A percentile compares a stretch with the other conserved stretches of the same genome.
These are phyloP conservation scores for Fraxinus velutina DNA, from an alignment of 305 asterid genomes.

Conservation along the genomic window DNA sequence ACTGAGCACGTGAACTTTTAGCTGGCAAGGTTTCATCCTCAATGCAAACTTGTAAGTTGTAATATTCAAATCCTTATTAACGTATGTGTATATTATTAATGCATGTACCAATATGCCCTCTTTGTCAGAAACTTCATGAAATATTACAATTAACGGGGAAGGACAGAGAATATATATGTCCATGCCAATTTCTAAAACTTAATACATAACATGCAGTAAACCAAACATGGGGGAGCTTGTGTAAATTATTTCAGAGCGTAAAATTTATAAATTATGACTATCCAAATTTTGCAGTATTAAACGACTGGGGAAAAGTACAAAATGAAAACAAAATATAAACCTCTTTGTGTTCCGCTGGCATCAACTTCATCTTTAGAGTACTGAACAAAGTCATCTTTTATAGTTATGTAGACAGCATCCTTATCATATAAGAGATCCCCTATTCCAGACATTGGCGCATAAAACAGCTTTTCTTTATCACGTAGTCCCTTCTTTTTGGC, in stretches of 20 bases:
- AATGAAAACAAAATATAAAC: constrained; percentile 30
- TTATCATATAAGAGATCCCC: constrained; percentile 96
- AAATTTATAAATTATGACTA: background rate
- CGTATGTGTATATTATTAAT: background rate
- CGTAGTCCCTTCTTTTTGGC: constrained; percentile 97
- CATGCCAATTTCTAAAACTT: background rate
- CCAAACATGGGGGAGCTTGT: background rate
- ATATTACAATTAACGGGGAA: background rate
- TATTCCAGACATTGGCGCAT: constrained; percentile 97
- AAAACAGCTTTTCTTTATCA: constrained; percentile 91
- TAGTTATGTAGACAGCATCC: constrained; percentile 94
- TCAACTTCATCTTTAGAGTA: constrained; percentile 59
- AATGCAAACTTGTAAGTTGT: background rate
- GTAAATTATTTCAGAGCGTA: background rate
- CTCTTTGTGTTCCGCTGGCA: constrained; percentile 43
- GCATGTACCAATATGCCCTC: background rate
- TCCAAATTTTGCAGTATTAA: background rate
- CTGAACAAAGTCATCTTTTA: constrained; percentile 87
- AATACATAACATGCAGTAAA: background rate
- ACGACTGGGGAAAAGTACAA: background rate
- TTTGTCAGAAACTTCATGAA: background rate
- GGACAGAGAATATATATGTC: background rate
- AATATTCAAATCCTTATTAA: background rate
- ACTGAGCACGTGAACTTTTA: background rate
- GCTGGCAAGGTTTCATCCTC: background rate